Conservation (phyloP, 139 green algal genomes). For the Micromonas commoda region DNA sequence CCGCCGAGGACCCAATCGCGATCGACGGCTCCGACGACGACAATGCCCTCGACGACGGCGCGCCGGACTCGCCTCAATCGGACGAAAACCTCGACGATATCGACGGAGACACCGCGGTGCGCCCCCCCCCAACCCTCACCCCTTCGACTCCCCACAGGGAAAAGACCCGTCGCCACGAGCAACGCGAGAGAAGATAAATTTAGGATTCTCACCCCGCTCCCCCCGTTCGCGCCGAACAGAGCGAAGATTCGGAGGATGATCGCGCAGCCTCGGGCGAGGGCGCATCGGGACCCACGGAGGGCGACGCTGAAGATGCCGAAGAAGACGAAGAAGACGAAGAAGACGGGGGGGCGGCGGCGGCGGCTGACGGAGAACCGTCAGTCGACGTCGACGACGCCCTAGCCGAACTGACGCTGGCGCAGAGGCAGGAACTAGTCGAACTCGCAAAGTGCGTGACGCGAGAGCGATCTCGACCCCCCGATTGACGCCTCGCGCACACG, state of each 20-base stretch:
- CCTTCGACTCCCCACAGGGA: not conserved
- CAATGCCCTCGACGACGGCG: not conserved
- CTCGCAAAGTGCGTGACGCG: not conserved
- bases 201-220: no score
- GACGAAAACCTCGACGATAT: not conserved
- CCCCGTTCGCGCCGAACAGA: no score
- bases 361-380: no score
- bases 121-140: not conserved
- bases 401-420: not conserved
- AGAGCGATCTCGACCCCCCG: no score
- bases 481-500: no score
- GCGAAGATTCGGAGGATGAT: not conserved
- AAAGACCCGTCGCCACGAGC: no score
- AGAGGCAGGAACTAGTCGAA: not conserved
- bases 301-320: not conserved
- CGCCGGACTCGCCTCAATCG: not conserved
- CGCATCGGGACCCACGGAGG: no score
- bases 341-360: no score
- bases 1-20: not conserved
- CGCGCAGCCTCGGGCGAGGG: not conserved
- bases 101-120: not conserved
- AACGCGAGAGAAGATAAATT: no score
- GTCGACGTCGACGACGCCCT: not conserved
- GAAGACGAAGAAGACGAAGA: not conserved
- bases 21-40: not conserved